A percentile compares a stretch with the other conserved stretches of the same genome.
Conservation (phyloP, 345 rosid species). For the Microthlaspi erraticum region DNA sequence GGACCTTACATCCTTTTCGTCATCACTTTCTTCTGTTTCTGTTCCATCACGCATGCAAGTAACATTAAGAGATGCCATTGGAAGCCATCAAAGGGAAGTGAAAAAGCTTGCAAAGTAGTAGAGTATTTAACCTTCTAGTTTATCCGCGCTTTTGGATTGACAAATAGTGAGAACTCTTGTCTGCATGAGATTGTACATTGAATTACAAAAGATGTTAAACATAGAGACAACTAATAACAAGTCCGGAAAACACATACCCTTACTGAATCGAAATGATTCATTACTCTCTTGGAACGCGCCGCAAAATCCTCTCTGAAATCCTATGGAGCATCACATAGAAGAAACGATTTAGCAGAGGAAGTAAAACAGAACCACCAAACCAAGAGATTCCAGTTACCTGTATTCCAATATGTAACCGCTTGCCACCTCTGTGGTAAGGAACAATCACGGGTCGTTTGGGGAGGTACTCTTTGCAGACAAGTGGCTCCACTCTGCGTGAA, state of each 20-base stretch:
- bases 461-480: constrained; percentile 82
- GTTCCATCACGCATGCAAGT: constrained; percentile 38
- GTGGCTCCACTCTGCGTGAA: constrained; percentile 79
- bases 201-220: constrained; percentile 6
- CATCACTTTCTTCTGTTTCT: constrained; percentile 54
- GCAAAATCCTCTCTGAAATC: constrained; percentile 84
- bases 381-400: constrained; percentile 55
- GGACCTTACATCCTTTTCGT: constrained; percentile 60
- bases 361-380: constrained; percentile 3
- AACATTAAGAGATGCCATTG: constrained; percentile 12
- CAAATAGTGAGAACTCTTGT: constrained; percentile 76
- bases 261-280: constrained; percentile 57
- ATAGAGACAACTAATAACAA: constrained; percentile 8
- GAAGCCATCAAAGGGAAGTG: constrained; percentile 10
- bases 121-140: constrained; percentile 59
- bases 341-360: constrained; percentile 1
- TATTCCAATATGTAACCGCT: constrained; percentile 91
- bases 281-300: constrained; percentile 72
- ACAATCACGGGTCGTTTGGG: constrained; percentile 76
- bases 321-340: constrained; percentile 43
- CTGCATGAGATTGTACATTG: constrained; percentile 48
- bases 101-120: constrained; percentile 11
- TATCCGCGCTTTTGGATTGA: constrained; percentile 66
- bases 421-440: constrained; percentile 98
- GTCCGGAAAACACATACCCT: constrained; percentile 53